phyloP scores from a whole-genome alignment of 2,329 filamentous ascomycete species.

The Pyrenophora graminea region DNA sequence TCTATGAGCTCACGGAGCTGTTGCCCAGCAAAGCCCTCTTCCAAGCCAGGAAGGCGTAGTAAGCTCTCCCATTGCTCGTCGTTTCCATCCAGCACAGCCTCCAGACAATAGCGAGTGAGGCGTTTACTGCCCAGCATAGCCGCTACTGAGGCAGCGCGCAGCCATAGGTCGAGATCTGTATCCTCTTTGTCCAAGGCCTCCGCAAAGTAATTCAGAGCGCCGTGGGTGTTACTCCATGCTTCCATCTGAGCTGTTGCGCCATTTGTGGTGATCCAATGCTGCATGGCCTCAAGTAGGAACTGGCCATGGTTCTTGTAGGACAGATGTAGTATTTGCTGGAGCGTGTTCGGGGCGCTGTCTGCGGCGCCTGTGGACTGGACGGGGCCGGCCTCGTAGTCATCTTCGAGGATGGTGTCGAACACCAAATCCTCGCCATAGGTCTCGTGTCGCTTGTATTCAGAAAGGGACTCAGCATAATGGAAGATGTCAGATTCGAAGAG shows the following conservation, averaged over 20 bases:
- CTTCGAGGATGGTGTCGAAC: conserved; percentile 48
- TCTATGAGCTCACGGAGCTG: conserved; percentile 50
- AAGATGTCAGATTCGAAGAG: conserved; percentile 95
- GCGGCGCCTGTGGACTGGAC: conserved; percentile 61
- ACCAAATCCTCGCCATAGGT: conserved; percentile 52
- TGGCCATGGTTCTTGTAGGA: conserved; percentile 96
- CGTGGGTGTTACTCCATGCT: conserved; percentile 26
- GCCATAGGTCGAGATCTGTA: conserved; percentile 66
- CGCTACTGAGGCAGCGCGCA: conserved; percentile 62
- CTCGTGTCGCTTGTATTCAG: conserved; percentile 77
- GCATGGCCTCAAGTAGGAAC: conserved; percentile 79
- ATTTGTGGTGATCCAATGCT: conserved; percentile 51
- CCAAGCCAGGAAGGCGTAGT: conserved; percentile 59
- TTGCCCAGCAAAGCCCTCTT: conserved; percentile 45
- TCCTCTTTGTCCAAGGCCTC: conserved; percentile 68
- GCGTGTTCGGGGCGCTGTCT: conserved; percentile 76
- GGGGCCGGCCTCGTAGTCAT: conserved; percentile 46
- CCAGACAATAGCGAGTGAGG: conserved; percentile 64
- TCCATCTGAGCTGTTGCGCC: conserved; percentile 43
- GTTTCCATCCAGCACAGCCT: conserved; percentile 66
- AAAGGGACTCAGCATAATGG: conserved; percentile 82
- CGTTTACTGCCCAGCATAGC: conserved; percentile 62
- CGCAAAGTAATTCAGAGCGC: conserved; percentile 59
- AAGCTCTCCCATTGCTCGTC: conserved; percentile 60
- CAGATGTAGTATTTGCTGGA: conserved; percentile 88